phyloP scores from a whole-genome alignment of 331 rosid genomes.

The Rhamnella rubrinervis region DNA sequence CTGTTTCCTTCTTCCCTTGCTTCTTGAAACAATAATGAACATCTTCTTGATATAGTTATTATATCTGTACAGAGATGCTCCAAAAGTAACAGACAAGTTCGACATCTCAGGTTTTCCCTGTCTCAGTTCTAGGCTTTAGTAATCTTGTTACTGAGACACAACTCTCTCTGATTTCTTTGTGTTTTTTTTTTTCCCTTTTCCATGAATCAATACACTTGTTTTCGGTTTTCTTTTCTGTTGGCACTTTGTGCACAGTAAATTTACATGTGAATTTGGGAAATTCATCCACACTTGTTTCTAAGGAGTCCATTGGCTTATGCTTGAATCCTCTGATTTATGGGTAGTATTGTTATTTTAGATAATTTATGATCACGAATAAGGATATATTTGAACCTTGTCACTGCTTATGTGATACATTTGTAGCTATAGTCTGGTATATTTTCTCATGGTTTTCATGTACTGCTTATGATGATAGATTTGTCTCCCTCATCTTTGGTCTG shows the following conservation, averaged over 20 bases:
- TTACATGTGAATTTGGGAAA: background rate
- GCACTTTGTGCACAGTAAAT: too few relatives aligned
- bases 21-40: constrained; percentile 13
- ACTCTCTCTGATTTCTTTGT: background rate
- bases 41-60: constrained; percentile 28
- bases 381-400: too few relatives aligned
- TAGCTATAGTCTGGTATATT: too few relatives aligned
- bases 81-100: constrained; percentile 44
- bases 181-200: background rate
- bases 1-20: constrained; percentile 2
- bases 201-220: background rate
- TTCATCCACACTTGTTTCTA: background rate
- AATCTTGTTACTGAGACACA: background rate
- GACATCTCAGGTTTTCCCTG: constrained; percentile 49
- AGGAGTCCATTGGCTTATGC: background rate
- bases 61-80: constrained; percentile 49
- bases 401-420: too few relatives aligned
- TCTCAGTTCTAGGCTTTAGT: constrained; percentile 21
- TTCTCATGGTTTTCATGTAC: background rate
- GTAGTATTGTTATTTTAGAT: too few relatives aligned
- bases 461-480: background rate
- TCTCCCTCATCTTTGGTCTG: background rate
- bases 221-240: too few relatives aligned
- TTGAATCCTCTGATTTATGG: background rate
- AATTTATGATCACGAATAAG: too few relatives aligned